Conservation (phyloP, 2,329 filamentous ascomycete genomes). For the Akanthomyces dipterigenus region DNA sequence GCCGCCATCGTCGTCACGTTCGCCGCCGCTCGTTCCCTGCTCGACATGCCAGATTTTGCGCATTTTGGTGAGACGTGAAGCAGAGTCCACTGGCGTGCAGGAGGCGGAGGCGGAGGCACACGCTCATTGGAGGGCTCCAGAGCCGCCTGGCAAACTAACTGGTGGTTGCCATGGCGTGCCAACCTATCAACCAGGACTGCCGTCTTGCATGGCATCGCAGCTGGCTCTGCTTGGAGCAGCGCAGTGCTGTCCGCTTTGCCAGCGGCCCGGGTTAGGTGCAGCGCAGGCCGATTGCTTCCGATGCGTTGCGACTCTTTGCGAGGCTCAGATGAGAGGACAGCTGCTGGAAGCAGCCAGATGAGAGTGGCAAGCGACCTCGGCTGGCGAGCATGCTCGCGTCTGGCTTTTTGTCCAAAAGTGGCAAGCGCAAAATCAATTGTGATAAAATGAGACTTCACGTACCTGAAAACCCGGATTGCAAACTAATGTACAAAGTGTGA, state of each 20-base stretch:
- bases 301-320: neutral
- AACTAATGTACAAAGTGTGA: conserved; percentile 9
- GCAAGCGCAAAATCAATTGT: neutral
- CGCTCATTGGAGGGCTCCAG: conserved; percentile 11
- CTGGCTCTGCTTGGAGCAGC: conserved; percentile 1
- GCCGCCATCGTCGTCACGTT: neutral
- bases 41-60: conserved; percentile 1
- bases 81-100: conserved; percentile 10
- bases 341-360: neutral
- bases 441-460: neutral
- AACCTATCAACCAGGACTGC: conserved; percentile 9
- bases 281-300: conserved; percentile 7
- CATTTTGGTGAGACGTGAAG: conserved; percentile 4
- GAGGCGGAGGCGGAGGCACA: conserved; percentile 6
- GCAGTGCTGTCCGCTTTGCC: neutral
- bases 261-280: neutral
- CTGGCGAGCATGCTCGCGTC: neutral
- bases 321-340: neutral
- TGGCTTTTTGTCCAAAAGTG: neutral
- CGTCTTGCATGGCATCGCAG: conserved; percentile 1
- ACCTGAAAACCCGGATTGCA: neutral
- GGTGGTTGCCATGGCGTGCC: conserved; percentile 3
- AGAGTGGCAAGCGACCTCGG: neutral
- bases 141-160: conserved; percentile 1
- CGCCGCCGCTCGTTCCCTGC: neutral